Evolutionary conservation across 2,329 filamentous ascomycete species (phyloP), one percentile per base, ranked within the genome.

Genomic region (Spiromastix sp.): DNA sequence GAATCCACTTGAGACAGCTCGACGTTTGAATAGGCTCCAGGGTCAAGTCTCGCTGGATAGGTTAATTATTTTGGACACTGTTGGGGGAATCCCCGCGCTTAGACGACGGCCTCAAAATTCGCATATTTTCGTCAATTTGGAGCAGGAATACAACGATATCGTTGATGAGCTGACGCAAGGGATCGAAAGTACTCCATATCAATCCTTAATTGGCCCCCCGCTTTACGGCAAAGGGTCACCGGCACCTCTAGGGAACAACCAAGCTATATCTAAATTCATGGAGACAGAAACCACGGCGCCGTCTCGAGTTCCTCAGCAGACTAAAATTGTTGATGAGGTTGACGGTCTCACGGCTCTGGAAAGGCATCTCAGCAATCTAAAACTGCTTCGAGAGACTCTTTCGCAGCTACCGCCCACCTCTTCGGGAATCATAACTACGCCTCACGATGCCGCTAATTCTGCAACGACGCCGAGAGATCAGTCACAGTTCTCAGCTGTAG

Each of bases 91-190:
- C 30, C 91, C 91, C 0, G 68, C 84, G 40, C 55, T 70, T 48
- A 61, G 70, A 54, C 56, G 72, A 45, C n/a, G 30, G 16, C 63
- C 71, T 29, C 62, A 81, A 57, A 46, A 74, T 70, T 33, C 81
- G 2, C 81, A 91, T 54, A 74, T 91, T 5, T 96, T 95, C 52
- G 74, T 98, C 52, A 98, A 98, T 48, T 70, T 98, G 38, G 82
- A 93, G 52, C 86, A 96, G 52, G 89, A 98, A 54, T 94, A 82
- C 46, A 66, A 73, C 1, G 63, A 72, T 17, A 79, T 93, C 32
- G 68, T 74, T 41, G 59, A 70, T 11, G 73, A 85, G 45, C 66
- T 93, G 4, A 49, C 53, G 19, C 49, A 52, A 28, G 47, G 47
- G 15, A 48, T 47, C 32, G 6, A 17, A 12, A 10, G 22, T 11